phyloP scores from a whole-genome alignment of 345 rosid genomes.

The Salix udensis region DNA sequence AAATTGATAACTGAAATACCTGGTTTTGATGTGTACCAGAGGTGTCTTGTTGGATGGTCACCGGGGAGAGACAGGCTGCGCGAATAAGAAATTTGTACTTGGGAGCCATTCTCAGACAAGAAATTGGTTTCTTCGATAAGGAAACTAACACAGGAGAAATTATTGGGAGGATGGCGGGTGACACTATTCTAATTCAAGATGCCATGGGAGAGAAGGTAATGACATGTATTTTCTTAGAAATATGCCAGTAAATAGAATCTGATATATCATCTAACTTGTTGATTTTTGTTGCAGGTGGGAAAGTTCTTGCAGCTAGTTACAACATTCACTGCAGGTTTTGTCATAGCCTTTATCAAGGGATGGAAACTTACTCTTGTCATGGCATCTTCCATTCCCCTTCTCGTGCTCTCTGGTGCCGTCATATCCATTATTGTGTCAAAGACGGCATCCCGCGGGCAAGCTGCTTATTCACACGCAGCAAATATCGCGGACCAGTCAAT shows the following conservation, averaged over 20 bases:
- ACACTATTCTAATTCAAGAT: constrained; percentile 23
- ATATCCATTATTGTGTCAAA: constrained; percentile 11
- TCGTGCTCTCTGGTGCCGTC: constrained; percentile 13
- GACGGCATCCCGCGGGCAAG: constrained; percentile 11
- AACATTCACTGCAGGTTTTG: constrained; percentile 13
- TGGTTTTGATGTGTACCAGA: constrained; percentile 5
- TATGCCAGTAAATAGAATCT: not conserved
- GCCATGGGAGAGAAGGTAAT: constrained; percentile 28
- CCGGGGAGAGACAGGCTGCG: constrained; percentile 8
- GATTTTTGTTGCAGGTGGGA: constrained; percentile 18
- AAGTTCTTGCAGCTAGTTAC: constrained; percentile 15
- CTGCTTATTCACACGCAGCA: constrained; percentile 17
- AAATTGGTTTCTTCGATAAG: constrained; percentile 20
- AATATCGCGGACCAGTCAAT: constrained; percentile 18
- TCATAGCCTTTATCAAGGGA: constrained; percentile 21
- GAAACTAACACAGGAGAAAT: constrained; percentile 20
- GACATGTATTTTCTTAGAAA: not conserved
- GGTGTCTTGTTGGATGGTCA: constrained; percentile 27
- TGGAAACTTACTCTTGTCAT: constrained; percentile 22
- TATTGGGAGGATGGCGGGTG: constrained; percentile 17
- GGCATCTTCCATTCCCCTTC: constrained; percentile 13
- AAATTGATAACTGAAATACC: not conserved
- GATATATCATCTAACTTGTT: not conserved
- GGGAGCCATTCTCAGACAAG: constrained; percentile 15
- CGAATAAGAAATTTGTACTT: constrained; percentile 20